Conservation (phyloP, 495 filamentous ascomycete genomes). For the Daldinia bambusicola region DNA sequence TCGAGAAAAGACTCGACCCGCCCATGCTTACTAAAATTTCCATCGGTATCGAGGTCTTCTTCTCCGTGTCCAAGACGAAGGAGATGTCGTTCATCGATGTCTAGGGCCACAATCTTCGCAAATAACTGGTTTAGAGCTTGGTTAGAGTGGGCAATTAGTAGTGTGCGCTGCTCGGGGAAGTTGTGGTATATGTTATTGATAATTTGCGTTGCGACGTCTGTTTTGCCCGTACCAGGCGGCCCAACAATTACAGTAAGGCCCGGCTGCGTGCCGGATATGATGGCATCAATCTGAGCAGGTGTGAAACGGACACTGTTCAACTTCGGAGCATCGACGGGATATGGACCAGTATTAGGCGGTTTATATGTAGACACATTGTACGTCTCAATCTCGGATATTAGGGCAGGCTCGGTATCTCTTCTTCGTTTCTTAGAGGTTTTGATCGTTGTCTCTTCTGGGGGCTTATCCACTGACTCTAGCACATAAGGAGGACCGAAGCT, state of each 20-base stretch:
- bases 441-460: constrained; percentile 54
- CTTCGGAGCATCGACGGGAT: constrained; percentile 86
- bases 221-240: constrained; percentile 96
- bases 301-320: constrained; percentile 89
- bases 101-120: constrained; percentile 92
- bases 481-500: constrained; percentile 91
- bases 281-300: constrained; percentile 88
- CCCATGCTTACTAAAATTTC: constrained; percentile 92
- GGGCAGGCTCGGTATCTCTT: constrained; percentile 72
- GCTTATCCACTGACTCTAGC: constrained; percentile 69
- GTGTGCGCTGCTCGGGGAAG: constrained; percentile 89
- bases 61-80: constrained; percentile 94
- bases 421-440: constrained; percentile 84
- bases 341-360: constrained; percentile 89
- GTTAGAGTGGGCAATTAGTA: constrained; percentile 96
- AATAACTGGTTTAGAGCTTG: constrained; percentile 99
- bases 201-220: constrained; percentile 97
- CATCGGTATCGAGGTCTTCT: constrained; percentile 87
- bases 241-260: constrained; percentile 95
- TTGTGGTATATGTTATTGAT: constrained; percentile 99
- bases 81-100: constrained; percentile 96
- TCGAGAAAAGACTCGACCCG: constrained; percentile 96
- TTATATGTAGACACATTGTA: constrained; percentile 91
- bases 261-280: constrained; percentile 92
- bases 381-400: constrained; percentile 67